These are phyloP conservation scores for Sporisorium iseilematis-ciliati DNA, from an alignment of 1,284 basidiomycete species.

Conservation along the genomic window DNA sequence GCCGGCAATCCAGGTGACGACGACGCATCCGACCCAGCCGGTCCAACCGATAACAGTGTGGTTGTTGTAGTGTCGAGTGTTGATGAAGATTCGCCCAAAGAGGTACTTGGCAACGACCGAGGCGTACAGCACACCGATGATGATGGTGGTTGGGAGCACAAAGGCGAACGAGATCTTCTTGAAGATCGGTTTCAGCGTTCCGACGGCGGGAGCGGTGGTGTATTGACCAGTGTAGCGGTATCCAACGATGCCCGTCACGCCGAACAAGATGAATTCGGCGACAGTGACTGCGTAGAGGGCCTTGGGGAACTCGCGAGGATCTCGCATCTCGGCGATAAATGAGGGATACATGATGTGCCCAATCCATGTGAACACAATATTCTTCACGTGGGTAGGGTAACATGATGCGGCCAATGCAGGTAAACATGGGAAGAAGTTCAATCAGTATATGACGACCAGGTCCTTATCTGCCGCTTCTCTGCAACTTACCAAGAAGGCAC, in stretches of 20 bases:
- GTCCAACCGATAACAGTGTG: slow-evolving; percentile 77
- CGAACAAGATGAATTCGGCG: slow-evolving; percentile 76
- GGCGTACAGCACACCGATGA: slow-evolving; percentile 69
- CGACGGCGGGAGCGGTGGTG: slow-evolving; percentile 61
- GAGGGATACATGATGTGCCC: slow-evolving; percentile 74
- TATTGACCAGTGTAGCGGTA: slow-evolving; percentile 73
- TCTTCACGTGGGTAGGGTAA: too few species aligned
- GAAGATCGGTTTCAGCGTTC: slow-evolving; percentile 49
- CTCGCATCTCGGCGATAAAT: slow-evolving; percentile 76
- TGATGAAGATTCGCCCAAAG: slow-evolving; percentile 62
- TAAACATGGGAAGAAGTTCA: too few species aligned
- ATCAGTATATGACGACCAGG: too few species aligned
- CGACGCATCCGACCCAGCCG: slow-evolving; percentile 75
- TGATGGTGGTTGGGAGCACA: slow-evolving; percentile 67
- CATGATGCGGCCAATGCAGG: too few species aligned
- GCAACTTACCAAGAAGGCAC: slow-evolving; percentile 71
- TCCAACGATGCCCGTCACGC: slow-evolving; percentile 74
- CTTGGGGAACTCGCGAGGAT: slow-evolving; percentile 78
- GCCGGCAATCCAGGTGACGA: slow-evolving; percentile 75
- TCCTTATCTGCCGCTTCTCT: too few species aligned
- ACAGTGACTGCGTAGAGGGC: slow-evolving; percentile 72
- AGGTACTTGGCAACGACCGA: slow-evolving; percentile 66
- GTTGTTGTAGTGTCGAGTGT: slow-evolving; percentile 66
- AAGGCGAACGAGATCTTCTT: slow-evolving; percentile 67
- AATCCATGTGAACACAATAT: slow-evolving; percentile 75